phyloP scores from a whole-genome alignment of 192 early-diverging fungal genomes.

The Globomyces pollinis-pini region DNA sequence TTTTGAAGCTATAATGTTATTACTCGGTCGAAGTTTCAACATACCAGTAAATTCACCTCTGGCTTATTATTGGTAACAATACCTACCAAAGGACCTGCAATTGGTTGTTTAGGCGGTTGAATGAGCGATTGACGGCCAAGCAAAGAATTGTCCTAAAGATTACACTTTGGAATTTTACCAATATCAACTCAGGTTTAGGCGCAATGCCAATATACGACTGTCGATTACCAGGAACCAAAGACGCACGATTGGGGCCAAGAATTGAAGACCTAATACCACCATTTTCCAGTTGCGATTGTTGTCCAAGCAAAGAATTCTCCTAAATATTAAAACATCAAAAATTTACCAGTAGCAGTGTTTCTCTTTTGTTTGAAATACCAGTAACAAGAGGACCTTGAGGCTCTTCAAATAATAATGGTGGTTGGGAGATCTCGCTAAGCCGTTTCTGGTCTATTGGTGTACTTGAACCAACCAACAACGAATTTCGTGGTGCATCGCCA shows the following conservation, averaged over 20 bases:
- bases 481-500: background rate
- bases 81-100: background rate
- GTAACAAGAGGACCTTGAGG: no score
- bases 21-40: background rate
- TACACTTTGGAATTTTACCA: background rate
- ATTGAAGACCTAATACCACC: background rate
- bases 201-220: background rate
- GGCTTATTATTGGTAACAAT: background rate
- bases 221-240: background rate
- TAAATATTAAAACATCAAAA: no score
- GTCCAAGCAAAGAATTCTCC: background rate
- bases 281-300: background rate
- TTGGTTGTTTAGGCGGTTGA: background rate
- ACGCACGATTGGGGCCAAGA: background rate
- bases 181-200: background rate
- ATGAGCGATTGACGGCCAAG: background rate
- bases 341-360: no score
- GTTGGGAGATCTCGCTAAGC: no score
- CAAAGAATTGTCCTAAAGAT: background rate
- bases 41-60: slow-evolving; percentile 8
- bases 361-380: no score
- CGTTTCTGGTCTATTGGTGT: no score
- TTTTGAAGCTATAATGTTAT: background rate
- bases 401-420: background rate
- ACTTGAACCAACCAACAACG: no score